Base-by-base conservation (phyloP, 2,329 filamentous ascomycete genomes). In the Beauveria sp. region DNA sequence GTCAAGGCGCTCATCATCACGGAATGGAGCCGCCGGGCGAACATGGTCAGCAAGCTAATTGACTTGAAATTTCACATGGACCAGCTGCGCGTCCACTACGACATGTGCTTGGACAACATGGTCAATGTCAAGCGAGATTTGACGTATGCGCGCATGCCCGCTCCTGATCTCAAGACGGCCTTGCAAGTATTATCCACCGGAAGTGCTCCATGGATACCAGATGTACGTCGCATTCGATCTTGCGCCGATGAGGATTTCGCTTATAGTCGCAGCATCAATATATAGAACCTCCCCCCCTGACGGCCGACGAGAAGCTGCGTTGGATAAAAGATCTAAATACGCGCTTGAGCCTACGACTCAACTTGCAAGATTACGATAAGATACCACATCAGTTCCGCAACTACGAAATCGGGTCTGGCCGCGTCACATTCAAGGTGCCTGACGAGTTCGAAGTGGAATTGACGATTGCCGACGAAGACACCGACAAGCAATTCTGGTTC, bases 371-470 rank as follows among this genome's bases (percentile, higher is more conserved):
- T 66, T 84, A 87, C 64, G 84, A 97, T 51, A 84, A 80, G 62
- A 83, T 86, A 55, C 94, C 94, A 0, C 75, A 78, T n/a, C 82
- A 89, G 59, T 90, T 97, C 71, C 83, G 82, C 67, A 81, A 89
- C 63, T 97, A 92, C 75, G 82, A 80, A 5, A 89, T 99, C 63
- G 82, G 83, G 57, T 89, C 91, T 56, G 94, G 96, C n/a, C 86
- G 93, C 54, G 93, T 90, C 7, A 97, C 92, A 0, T 99, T 99
- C 72, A 83, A 79, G 52, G 89, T 97, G 1, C 77, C 84, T 3
- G 84, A 84, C 58, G 93, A 97, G 72, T 97, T 97, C 68, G 93
- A 97, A 72, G 84, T 97, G 22, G 94, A 97, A 70, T 82, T 99
- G 56, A 92, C 92, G 1, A 89, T 97, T 64, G 91, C 90, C 20